These are phyloP conservation scores for Madurella mycetomatis DNA, from an alignment of 2,329 filamentous ascomycete genomes.

Conservation along the genomic window DNA sequence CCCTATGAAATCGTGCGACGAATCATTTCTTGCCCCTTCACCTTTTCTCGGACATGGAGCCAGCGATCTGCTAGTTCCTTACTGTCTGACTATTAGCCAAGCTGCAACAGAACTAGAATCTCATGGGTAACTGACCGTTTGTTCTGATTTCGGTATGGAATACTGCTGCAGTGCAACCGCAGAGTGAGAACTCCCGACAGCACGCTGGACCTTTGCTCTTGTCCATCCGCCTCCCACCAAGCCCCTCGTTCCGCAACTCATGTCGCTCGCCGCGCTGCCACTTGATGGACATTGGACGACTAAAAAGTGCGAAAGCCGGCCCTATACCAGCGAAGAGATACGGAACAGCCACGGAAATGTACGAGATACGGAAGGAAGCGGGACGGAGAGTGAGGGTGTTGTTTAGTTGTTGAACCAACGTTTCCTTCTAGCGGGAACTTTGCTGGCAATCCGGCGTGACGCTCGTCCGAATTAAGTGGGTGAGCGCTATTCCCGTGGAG, in stretches of 20 bases:
- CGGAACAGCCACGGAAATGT: not conserved
- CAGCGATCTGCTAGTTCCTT: not conserved
- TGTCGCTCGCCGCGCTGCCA: not conserved
- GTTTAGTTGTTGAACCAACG: not conserved
- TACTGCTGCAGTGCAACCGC: too few species aligned
- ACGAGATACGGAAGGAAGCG: not conserved
- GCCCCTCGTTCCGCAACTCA: not conserved
- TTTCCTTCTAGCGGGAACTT: not conserved
- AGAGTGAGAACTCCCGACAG: too few species aligned
- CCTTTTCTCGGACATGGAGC: not conserved
- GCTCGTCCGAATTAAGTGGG: not conserved
- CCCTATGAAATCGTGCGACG: not conserved
- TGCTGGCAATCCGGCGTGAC: not conserved
- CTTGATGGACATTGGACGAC: not conserved
- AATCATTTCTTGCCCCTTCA: not conserved
- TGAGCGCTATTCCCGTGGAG: not conserved
- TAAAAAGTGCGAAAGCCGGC: not conserved
- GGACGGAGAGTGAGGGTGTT: not conserved
- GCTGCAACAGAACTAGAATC: not conserved
- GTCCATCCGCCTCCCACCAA: not conserved
- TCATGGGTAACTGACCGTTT: not conserved
- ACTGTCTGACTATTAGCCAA: not conserved
- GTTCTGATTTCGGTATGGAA: not conserved
- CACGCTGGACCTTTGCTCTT: too few species aligned
- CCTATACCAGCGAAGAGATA: not conserved